phyloP scores from a whole-genome alignment of 495 filamentous ascomycete genomes.

The Penicillium canariense region DNA sequence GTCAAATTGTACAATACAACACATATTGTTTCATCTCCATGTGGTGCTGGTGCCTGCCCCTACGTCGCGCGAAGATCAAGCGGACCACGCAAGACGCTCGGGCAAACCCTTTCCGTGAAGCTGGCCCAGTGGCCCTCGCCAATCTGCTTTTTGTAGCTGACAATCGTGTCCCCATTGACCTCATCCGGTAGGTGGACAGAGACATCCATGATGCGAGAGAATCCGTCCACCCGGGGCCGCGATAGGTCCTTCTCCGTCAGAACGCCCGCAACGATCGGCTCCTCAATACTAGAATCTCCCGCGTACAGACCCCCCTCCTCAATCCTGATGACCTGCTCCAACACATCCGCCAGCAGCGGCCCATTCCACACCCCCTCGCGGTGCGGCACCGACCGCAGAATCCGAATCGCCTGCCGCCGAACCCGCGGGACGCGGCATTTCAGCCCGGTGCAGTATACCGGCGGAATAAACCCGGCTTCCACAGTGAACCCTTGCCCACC shows the following conservation, averaged over 20 bases:
- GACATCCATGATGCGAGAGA: slow-evolving; percentile 13
- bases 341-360: slow-evolving; percentile 12
- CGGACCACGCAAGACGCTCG: not conserved
- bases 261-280: not conserved
- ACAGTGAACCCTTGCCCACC: slow-evolving; percentile 32
- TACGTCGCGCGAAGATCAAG: not conserved
- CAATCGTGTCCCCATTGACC: slow-evolving; percentile 5
- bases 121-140: slow-evolving; percentile 1
- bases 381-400: slow-evolving; percentile 39
- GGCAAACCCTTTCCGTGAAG: slow-evolving; percentile 3
- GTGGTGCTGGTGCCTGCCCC: too few relatives aligned
- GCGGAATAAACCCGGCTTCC: slow-evolving; percentile 51
- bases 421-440: slow-evolving; percentile 54
- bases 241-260: slow-evolving; percentile 2
- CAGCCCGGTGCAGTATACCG: slow-evolving; percentile 52
- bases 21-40: not conserved
- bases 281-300: slow-evolving; percentile 8
- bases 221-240: not conserved
- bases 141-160: slow-evolving; percentile 12
- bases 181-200: slow-evolving; percentile 13
- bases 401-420: slow-evolving; percentile 40
- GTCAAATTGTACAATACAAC: slow-evolving; percentile 10
- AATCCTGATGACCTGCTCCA: slow-evolving; percentile 15
- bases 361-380: slow-evolving; percentile 54
- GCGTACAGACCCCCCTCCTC: slow-evolving; percentile 20